Percentiles rank a stretch among this genome's conserved stretches.
phyloP scores from a whole-genome alignment of 306 rosid species.

The Lotus japonicus region DNA sequence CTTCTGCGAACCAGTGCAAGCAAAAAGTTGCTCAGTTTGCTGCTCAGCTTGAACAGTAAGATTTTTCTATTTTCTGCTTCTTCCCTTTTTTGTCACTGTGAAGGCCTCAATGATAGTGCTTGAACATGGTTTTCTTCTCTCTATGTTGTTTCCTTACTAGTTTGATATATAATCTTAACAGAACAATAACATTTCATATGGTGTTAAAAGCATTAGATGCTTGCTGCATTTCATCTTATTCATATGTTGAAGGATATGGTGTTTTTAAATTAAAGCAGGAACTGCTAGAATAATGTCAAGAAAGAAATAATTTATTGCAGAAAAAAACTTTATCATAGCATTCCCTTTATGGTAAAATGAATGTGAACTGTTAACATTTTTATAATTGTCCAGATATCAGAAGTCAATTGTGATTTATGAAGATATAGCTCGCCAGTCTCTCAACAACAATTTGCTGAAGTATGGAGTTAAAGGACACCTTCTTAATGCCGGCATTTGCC shows the following conservation, averaged over 20 bases:
- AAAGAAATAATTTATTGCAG: background rate
- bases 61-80: constrained; percentile 8
- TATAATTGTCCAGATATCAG: constrained; percentile 53
- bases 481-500: constrained; percentile 95
- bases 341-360: background rate
- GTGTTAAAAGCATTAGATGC: background rate
- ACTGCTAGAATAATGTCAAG: background rate
- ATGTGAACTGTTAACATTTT: background rate
- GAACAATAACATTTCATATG: background rate
- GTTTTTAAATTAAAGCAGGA: background rate
- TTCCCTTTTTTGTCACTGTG: background rate
- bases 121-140: background rate
- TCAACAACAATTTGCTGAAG: constrained; percentile 74
- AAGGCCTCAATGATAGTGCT: background rate
- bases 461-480: constrained; percentile 97
- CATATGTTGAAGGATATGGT: background rate
- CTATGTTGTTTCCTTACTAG: background rate
- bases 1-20: constrained; percentile 92
- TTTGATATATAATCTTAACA: constrained; percentile 1
- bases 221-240: background rate
- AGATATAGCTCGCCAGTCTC: constrained; percentile 88
- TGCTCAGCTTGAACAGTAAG: constrained; percentile 94
- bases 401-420: constrained; percentile 78
- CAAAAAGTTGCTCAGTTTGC: constrained; percentile 92
- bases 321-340: background rate